Base-by-base conservation (phyloP, 2,329 filamentous ascomycete genomes). In the Colletotrichum sp. region DNA sequence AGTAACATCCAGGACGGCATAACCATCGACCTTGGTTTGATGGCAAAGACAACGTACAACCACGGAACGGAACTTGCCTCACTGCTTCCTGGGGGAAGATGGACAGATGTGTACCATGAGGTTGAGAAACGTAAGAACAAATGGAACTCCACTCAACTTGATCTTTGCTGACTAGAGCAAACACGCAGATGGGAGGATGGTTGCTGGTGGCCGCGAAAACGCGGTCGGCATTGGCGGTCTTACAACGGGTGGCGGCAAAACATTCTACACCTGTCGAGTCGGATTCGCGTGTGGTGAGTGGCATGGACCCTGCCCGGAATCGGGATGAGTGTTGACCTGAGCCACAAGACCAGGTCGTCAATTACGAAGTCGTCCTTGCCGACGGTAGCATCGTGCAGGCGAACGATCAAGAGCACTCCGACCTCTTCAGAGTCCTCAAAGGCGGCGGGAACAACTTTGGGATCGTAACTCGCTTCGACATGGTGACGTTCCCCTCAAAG, bases 361-460 rank as follows among this genome's bases (percentile, higher is more conserved):
- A 62, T 7, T 21, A 62, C 28, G 30, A 62, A 30, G 26, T 62
- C 18, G 82, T 90, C 8, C 83, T 88, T 3, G 84, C 85, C 5
- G 80, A 83, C 71, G 87, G 88, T 18, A 72, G 75, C 3, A 82
- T 89, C 44, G 80, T 87, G 28, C 84, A 85, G 21, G 87, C 84
- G 13, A 21, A 84, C 62, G 76, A 74, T 1, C 72, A 77, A 0
- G 71, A 81, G 5, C 82, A 88, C 72, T 36, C 80, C 0, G 87
- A 89, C 71, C 82, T 90, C 2, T 89, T 81, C 78, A 83, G 81
- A 68, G 88, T 87, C 3, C 81, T 89, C 5, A 85, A 86, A 63
- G 89, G 87, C n/a, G 88, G 87, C 26, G 83, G 84, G 26, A 86
- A 84, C 79, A 89, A 89, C 78, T 87, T 88, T 62, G 87, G 87